Percentiles rank a stretch among this genome's conserved stretches.
Evolutionary conservation across 2,329 filamentous ascomycete species (phyloP).

Genomic region (Penicillium sp.): DNA sequence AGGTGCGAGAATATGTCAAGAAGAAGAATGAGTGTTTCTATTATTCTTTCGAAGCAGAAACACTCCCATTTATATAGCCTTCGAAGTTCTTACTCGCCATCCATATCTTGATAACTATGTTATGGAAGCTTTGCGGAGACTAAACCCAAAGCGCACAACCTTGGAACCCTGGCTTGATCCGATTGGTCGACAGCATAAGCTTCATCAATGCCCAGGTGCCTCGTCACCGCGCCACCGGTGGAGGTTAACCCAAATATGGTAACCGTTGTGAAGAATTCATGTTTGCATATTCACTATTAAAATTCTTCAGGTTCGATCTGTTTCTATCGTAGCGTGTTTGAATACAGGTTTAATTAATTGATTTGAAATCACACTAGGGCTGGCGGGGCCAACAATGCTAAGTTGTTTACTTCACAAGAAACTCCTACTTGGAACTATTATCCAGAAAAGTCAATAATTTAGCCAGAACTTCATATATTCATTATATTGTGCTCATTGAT

Average conservation of each 20-base stretch:
- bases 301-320: not conserved
- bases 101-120: not conserved
- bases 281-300: not conserved
- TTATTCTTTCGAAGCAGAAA: not conserved
- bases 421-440: too few relatives aligned
- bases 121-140: not conserved
- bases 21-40: too few relatives aligned
- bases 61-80: not conserved
- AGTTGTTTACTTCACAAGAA: not conserved
- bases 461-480: not conserved
- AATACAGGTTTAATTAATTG: not conserved
- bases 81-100: not conserved
- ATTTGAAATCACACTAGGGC: not conserved
- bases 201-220: not conserved
- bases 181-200: not conserved
- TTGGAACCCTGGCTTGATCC: not conserved
- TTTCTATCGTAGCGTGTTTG: not conserved
- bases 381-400: not conserved
- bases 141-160: not conserved
- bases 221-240: not conserved
- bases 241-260: not conserved
- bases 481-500: not conserved
- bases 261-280: not conserved
- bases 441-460: not conserved
- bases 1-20: too few relatives aligned